These are phyloP conservation scores for Endotrypanum monterogeii DNA, from an alignment of 208 protist species.

Conservation along the genomic window DNA sequence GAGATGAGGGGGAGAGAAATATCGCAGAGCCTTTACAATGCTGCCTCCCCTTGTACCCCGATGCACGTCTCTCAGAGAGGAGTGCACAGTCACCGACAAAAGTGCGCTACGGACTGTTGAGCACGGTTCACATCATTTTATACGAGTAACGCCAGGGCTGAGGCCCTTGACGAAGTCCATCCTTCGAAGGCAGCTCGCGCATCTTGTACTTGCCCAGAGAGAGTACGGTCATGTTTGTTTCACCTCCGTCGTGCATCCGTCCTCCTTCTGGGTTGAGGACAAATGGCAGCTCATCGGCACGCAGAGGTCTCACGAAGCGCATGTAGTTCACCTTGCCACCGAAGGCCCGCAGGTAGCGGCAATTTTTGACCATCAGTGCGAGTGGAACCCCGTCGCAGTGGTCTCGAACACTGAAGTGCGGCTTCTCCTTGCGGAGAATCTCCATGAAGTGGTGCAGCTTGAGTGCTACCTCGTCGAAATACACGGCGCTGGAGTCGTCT, in stretches of 20 bases:
- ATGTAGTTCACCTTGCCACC: conserved; percentile 75
- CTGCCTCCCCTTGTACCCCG: not conserved
- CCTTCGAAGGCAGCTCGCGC: conserved; percentile 71
- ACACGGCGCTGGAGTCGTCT: conserved; percentile 38
- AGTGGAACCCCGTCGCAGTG: conserved; percentile 79
- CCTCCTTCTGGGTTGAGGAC: not conserved
- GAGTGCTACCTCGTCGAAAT: conserved; percentile 74
- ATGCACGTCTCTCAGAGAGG: not conserved
- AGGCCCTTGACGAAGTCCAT: conserved; percentile 81
- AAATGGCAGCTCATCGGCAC: not conserved
- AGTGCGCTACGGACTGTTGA: no score
- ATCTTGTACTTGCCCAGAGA: conserved; percentile 85
- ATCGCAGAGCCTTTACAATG: not conserved
- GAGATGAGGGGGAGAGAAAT: not conserved
- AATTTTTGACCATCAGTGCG: conserved; percentile 82
- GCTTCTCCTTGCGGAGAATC: conserved; percentile 52
- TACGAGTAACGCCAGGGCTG: conserved; percentile 77
- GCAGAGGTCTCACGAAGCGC: conserved; percentile 60
- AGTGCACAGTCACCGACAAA: not conserved
- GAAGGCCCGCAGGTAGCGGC: conserved; percentile 63
- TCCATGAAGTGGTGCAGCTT: conserved; percentile 56
- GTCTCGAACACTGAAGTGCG: conserved; percentile 58
- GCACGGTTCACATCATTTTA: conserved; percentile 35
- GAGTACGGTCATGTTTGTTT: conserved; percentile 11
- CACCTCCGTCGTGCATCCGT: not conserved